Conservation (phyloP, 495 filamentous ascomycete genomes). For the Aspergillus taichungensis region DNA sequence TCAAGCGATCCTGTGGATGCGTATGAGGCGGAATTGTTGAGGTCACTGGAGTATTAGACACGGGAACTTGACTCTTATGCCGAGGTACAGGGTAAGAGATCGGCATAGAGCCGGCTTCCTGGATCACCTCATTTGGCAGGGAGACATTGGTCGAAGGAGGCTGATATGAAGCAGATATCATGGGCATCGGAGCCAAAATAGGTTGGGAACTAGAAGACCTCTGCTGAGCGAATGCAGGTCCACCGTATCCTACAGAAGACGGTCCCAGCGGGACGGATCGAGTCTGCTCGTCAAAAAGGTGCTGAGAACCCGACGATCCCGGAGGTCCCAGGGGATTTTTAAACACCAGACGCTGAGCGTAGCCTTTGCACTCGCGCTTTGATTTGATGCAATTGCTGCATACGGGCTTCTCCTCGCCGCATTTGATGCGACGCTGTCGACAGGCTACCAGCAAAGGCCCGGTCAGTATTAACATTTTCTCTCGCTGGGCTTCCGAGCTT, state of each 20-base stretch:
- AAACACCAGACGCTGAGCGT: conserved; percentile 87
- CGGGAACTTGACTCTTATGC: no score
- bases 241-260: conserved; percentile 12
- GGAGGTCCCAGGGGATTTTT: conserved; percentile 72
- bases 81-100: no score
- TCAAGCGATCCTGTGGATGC: no score
- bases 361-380: conserved; percentile 88
- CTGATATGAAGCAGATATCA: conserved; percentile 10
- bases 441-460: conserved; percentile 50
- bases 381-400: conserved; percentile 94
- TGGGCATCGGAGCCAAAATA: conserved; percentile 26
- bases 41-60: no score
- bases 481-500: conserved; percentile 32
- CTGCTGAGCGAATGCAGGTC: conserved; percentile 20
- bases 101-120: no score
- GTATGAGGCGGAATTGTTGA: no score
- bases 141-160: no score
- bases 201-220: conserved; percentile 23
- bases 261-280: conserved; percentile 7
- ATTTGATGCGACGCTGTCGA: conserved; percentile 92
- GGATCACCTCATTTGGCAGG: no score
- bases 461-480: conserved; percentile 6
- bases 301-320: conserved; percentile 26
- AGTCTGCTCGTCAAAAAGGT: conserved; percentile 11
- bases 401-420: conserved; percentile 86